Conservation (phyloP, 2,329 filamentous ascomycete genomes). For the Alternaria sp. region DNA sequence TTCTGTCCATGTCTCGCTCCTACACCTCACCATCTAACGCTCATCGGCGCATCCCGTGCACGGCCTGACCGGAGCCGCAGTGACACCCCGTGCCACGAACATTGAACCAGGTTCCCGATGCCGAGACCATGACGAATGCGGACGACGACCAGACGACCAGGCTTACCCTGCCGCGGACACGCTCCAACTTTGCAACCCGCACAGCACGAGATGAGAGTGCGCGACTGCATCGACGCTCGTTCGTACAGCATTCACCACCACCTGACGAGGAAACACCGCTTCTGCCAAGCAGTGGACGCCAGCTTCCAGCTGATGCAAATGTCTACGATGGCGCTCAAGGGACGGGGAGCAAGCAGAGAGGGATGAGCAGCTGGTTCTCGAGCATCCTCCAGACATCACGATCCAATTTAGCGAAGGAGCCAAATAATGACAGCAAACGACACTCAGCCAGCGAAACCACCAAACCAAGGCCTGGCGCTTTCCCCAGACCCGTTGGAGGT, state of each 20-base stretch:
- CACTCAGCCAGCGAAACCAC: conserved; percentile 31
- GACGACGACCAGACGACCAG: conserved; percentile 27
- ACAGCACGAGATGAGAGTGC: conserved; percentile 54
- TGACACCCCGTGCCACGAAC: conserved; percentile 19
- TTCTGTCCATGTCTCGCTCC: conserved; percentile 6
- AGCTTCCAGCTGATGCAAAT: conserved; percentile 26
- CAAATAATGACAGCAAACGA: conserved; percentile 22
- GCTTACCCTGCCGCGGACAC: conserved; percentile 39
- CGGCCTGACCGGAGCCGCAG: conserved; percentile 10
- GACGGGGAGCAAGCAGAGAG: conserved; percentile 12
- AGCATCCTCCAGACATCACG: conserved; percentile 21
- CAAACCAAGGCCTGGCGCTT: conserved; percentile 45
- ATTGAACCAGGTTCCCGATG: conserved; percentile 14
- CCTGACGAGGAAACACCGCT: conserved; percentile 45
- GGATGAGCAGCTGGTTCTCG: conserved; percentile 34
- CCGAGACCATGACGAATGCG: conserved; percentile 35
- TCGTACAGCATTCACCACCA: conserved; percentile 33
- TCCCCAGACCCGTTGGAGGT: conserved; percentile 50
- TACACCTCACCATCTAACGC: background rate
- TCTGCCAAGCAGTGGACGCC: conserved; percentile 16
- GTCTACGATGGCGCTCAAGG: background rate
- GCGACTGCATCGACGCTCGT: conserved; percentile 52
- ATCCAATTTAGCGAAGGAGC: conserved; percentile 11
- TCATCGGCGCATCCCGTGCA: conserved; percentile 7
- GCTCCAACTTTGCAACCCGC: conserved; percentile 54